Conservation (phyloP, 1,284 basidiomycete species). For the Malassezia arunalokei region DNA sequence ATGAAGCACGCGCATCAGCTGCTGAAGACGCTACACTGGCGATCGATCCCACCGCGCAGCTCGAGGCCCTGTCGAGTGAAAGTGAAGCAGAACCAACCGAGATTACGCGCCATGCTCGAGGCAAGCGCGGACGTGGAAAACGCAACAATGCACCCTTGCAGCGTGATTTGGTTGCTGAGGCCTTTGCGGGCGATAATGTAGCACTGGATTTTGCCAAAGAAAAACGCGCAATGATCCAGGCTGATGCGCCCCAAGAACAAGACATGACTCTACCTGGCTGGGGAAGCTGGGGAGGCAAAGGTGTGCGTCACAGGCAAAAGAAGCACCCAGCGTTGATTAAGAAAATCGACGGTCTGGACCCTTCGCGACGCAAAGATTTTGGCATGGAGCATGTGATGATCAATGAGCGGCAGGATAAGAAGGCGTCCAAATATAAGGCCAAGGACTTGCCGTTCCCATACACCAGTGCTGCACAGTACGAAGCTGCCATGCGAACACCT, state of each 20-base stretch:
- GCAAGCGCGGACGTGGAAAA: not conserved
- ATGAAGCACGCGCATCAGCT: constrained; percentile 16
- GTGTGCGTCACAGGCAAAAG: constrained; percentile 48
- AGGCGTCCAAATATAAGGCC: constrained; percentile 72
- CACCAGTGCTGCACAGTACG: constrained; percentile 77
- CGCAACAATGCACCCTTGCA: constrained; percentile 50
- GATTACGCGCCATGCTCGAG: not conserved
- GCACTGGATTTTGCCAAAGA: constrained; percentile 73
- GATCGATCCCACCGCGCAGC: constrained; percentile 17
- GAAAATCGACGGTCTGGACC: constrained; percentile 56
- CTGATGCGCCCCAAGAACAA: constrained; percentile 67
- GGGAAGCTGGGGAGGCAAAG: constrained; percentile 84
- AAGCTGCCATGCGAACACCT: constrained; percentile 65
- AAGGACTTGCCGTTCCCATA: constrained; percentile 80
- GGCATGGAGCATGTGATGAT: constrained; percentile 79
- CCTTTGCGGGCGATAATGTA: constrained; percentile 93
- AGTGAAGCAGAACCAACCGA: constrained; percentile 5
- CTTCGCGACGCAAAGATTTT: constrained; percentile 66
- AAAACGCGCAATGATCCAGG: constrained; percentile 65
- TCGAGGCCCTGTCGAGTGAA: constrained; percentile 3
- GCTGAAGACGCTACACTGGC: constrained; percentile 19
- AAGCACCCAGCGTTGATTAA: constrained; percentile 1
- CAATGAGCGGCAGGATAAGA: constrained; percentile 84
- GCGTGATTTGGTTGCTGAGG: constrained; percentile 75
- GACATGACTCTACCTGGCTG: constrained; percentile 89